Evolutionary conservation across 2,329 filamentous ascomycete species (phyloP).

Genomic region (Colletotrichum destructivum): DNA sequence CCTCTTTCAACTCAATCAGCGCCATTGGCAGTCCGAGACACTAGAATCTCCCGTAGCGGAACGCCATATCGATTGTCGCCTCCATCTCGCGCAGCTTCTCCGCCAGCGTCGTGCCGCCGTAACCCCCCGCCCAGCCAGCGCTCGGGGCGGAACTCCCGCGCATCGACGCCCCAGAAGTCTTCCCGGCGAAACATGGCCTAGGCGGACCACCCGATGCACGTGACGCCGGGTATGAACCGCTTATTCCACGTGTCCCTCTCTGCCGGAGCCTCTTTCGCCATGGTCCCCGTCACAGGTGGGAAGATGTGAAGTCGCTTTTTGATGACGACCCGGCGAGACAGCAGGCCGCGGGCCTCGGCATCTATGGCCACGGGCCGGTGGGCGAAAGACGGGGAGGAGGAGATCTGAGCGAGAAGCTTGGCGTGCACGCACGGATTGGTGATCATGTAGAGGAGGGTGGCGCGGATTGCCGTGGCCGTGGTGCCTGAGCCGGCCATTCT

Average conservation of each 20-base stretch:
- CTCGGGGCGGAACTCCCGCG: slow-evolving; percentile 53
- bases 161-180: slow-evolving; percentile 54
- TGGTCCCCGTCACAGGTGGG: slow-evolving; percentile 53
- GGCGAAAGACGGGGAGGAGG: slow-evolving; percentile 48
- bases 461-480: slow-evolving; percentile 68
- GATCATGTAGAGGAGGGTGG: slow-evolving; percentile 64
- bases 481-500: slow-evolving; percentile 71
- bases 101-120: slow-evolving; percentile 15
- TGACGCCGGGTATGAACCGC: slow-evolving; percentile 50
- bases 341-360: slow-evolving; percentile 53
- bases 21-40: slow-evolving; percentile 57
- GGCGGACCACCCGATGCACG: slow-evolving; percentile 50
- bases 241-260: slow-evolving; percentile 39
- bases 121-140: slow-evolving; percentile 51
- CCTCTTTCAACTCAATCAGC: slow-evolving; percentile 56
- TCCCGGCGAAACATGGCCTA: slow-evolving; percentile 53
- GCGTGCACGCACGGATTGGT: slow-evolving; percentile 63
- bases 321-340: slow-evolving; percentile 65
- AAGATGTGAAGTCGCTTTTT: slow-evolving; percentile 61
- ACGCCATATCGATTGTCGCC: slow-evolving; percentile 54
- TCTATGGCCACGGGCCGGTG: slow-evolving; percentile 48
- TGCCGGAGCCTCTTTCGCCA: slow-evolving; percentile 48
- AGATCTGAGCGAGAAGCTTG: slow-evolving; percentile 62
- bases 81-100: slow-evolving; percentile 54
- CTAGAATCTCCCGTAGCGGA: slow-evolving; percentile 55